Base-by-base conservation (phyloP, 495 filamentous ascomycete genomes). In the Penicillium alfredii region DNA sequence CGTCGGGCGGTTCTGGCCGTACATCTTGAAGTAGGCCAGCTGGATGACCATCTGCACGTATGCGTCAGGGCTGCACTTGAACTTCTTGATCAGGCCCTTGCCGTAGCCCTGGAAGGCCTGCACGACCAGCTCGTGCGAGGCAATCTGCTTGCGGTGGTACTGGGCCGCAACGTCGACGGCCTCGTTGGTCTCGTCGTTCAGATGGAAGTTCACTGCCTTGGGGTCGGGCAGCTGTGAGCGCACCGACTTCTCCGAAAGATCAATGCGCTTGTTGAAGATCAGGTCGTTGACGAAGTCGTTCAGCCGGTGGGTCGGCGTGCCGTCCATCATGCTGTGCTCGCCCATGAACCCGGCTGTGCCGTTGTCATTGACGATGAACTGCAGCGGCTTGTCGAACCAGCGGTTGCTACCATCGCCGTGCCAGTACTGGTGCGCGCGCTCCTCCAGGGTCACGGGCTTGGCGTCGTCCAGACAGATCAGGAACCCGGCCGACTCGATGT, bases 251-350 rank as follows among this genome's bases (percentile, higher is more conserved):
- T 84, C 70, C 30, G 80, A 81, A 51, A 94, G 82, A 60, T 95
- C 85, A 43, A 97, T 77, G 59, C 88, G 88, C 66, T 93, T 86
- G 69, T 77, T 78, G 67, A 89, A 88, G 62, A 96, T 94, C 49
- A 87, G 68, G 53, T 77, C 76, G 71, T 89, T 92, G 62, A 88
- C 73, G 57, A 85, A 86, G 73, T 99, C 92, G 61, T 94, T 97
- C 19, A 99, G 76, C 3, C 93, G 80, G 63, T 97, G 89, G 8
- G 93, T 99, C 2, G 93, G 88, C 17, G 90, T 99, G 38, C 93
- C 93, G 60, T 99, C 93, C 93, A 99, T 99, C 93, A 99, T 97
- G 64, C 82, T 88, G 72, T 99, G 93, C 72, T 99, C 93, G 55
- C 93, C 93, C 70, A 85, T 87, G 74, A 99, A 99, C 42, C 93